phyloP scores from a whole-genome alignment of 2,329 filamentous ascomycete genomes.

The Fusarium decemcellulare region DNA sequence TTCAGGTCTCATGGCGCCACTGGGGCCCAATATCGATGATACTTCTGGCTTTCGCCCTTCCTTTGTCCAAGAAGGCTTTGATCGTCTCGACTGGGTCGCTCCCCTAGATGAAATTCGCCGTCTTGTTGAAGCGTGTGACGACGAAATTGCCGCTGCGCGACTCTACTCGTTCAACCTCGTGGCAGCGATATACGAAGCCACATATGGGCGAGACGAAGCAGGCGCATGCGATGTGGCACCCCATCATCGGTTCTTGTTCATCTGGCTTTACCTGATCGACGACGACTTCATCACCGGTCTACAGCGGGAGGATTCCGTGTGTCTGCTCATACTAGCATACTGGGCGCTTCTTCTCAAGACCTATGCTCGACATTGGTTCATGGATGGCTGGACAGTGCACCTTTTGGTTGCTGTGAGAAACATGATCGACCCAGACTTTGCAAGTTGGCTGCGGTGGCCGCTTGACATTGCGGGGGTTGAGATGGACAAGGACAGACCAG shows the following conservation, averaged over 20 bases:
- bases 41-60: too few relatives aligned
- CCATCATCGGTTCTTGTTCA: not conserved
- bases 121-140: too few relatives aligned
- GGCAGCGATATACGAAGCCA: not conserved
- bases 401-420: not conserved
- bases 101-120: too few relatives aligned
- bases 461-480: not conserved
- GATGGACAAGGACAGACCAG: not conserved
- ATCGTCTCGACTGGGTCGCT: too few relatives aligned
- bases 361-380: not conserved
- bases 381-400: not conserved
- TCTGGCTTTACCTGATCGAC: conserved; percentile 10
- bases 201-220: not conserved
- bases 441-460: not conserved
- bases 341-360: not conserved
- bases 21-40: too few relatives aligned
- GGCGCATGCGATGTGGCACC: not conserved
- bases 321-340: conserved; percentile 2
- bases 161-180: not conserved
- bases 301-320: not conserved
- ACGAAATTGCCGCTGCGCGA: not conserved
- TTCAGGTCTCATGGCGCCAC: too few relatives aligned
- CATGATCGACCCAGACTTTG: not conserved
- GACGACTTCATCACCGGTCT: conserved; percentile 2
- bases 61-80: too few relatives aligned